Evolutionary conservation across 495 filamentous ascomycete species (phyloP), one percentile per base, ranked within the genome.

Genomic region (Aspergillus hancockii): DNA sequence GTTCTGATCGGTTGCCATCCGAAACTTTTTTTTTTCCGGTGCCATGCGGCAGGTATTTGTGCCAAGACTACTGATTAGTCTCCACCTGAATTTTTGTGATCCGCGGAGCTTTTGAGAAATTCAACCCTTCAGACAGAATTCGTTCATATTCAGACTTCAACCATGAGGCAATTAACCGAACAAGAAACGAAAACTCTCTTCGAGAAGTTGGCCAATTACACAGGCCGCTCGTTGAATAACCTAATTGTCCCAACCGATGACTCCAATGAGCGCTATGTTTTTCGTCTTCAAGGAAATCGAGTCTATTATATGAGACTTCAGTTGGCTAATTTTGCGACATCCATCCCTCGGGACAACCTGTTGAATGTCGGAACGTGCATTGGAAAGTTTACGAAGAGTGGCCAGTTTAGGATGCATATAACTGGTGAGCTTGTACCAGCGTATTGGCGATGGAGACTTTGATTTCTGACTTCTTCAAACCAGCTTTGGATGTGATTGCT

Each of bases 321-420:
- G 3, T 81, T 98, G 56, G 93, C 92, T 41, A 97, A 97, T 69
- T 77, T 97, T n/a, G 92, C 93, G 12, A 92, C 89, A 3, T 87
- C 84, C 30, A 82, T 98, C 57, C 83, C 89, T 22, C 86, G 94
- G 49, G 85, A 88, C 60, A 85, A 85, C 55, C 82, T 98, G 8
- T 84, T 96, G 40, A 90, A 86, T 1, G 71, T 95, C n/a, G 94
- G 94, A 12, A 92, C 89, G 8, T 94, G 90, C 69, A 71, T 95
- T 28, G 90, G 86, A 71, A 94, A 93, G 71, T 91, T 96, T 76
- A 96, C 91, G 49, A 97, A 97, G 82, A 88, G 90, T 5, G 88
- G 90, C 25, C 97, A 97, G 70, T 96, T 80, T 63, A 64, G 75
- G 43, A 55, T 77, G 16, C 65, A 71, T 55, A 67, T 75, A 45